Base-by-base conservation (phyloP, 1,284 basidiomycete species). In the Mycena citricolor region DNA sequence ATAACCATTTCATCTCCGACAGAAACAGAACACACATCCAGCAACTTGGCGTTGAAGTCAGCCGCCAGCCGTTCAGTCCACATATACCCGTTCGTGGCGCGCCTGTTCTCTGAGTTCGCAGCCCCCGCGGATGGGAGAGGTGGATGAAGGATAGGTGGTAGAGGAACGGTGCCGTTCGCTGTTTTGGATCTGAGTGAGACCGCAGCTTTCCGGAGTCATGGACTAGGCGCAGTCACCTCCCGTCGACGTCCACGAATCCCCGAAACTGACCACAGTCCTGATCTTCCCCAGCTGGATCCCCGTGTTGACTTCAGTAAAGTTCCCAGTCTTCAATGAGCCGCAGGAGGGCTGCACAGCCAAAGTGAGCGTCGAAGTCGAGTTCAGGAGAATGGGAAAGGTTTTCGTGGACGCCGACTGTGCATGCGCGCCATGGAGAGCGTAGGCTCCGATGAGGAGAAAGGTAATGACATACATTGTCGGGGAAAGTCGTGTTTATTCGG, bases 101-200 rank as follows among this genome's bases (percentile, higher is more conserved):
- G 46, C 24, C 61, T 48, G 38, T 61, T 62, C 24, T 55, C 48
- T 1, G 54, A 62, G 20, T 54, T 39, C 4, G 52, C 52, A 13
- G 61, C 51, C 13, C 61, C 61, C 5, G 60, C 61, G 21, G 61
- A 63, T 12, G 61, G 61, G 2, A 54, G 57, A 1, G 61, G 61
- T 8, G 60, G 60, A 51, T 57, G 59, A 33, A 63, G 8, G 19
- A 61, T 60, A 4, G 61, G 61, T 21, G 61, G 61, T 7, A 61
- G 51, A 6, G 61, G 61, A 1, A 63, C 54, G 7, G 58, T 60
- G 8, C 61, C 61, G 37, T 63, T 63, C 8, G 61, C 61, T 63
- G 21, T 8, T 32, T 21, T 11, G 16, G 34, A 39, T 10, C 13
- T 5, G 32, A 34, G n/a, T n/a, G n/a, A n/a, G n/a, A n/a, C n/a